These are phyloP conservation scores for Terfezia claveryi DNA, from an alignment of 495 filamentous ascomycete species.

Conservation along the genomic window DNA sequence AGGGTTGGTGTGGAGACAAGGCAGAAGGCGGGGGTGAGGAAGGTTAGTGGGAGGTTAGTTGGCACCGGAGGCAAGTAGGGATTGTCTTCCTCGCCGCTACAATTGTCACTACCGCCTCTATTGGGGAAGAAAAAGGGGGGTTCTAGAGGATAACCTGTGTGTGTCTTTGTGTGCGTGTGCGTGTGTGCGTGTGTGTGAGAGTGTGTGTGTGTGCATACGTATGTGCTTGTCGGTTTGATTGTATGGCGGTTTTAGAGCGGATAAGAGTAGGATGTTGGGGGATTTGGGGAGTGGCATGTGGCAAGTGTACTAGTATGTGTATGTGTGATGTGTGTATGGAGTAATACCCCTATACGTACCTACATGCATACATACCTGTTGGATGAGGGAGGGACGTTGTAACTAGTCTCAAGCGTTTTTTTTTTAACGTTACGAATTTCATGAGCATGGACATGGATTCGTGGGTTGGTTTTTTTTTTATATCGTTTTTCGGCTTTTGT, in stretches of 20 bases:
- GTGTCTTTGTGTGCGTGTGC: neutral
- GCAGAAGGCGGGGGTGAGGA: slow-evolving; percentile 40
- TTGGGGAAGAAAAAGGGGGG: neutral
- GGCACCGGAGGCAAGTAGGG: slow-evolving; percentile 33
- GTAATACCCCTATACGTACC: neutral
- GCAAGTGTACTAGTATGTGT: slow-evolving; percentile 2
- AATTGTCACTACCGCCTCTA: neutral
- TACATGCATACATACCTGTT: no score
- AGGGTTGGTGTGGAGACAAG: no score
- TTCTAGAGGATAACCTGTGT: neutral
- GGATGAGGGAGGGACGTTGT: no score
- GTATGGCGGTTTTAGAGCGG: neutral
- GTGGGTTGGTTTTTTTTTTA: slow-evolving; percentile 10
- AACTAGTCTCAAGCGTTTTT: no score
- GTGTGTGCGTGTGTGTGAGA: no score
- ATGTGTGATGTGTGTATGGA: slow-evolving; percentile 5
- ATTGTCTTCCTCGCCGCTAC: slow-evolving; percentile 4
- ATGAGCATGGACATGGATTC: neutral
- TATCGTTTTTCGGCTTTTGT: slow-evolving; percentile 4
- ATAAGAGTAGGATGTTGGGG: neutral
- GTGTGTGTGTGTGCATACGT: no score
- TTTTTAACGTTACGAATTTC: no score
- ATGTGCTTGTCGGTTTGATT: neutral
- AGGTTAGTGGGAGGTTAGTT: slow-evolving; percentile 81
- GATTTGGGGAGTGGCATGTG: slow-evolving; percentile 1